Percentiles rank a stretch among this genome's conserved stretches.
Conservation (phyloP, 345 rosid species). For the Raphanus raphanistrum region DNA sequence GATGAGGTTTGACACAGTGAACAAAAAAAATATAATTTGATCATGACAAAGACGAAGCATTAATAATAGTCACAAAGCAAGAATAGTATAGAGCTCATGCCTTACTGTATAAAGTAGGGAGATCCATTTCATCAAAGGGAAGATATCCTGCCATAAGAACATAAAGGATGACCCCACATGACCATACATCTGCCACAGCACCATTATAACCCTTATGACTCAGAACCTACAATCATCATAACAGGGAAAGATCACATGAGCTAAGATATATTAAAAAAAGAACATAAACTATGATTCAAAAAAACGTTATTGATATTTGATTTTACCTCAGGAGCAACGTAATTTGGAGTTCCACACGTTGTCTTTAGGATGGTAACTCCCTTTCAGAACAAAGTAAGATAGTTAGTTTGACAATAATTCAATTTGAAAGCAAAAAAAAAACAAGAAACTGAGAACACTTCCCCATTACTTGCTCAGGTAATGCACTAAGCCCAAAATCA, state of each 20-base stretch:
- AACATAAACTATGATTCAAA: neutral
- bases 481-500: constrained; percentile 95
- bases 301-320: neutral
- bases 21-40: no score
- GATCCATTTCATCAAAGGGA: constrained; percentile 97
- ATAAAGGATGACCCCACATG: constrained; percentile 94
- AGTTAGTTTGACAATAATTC: neutral
- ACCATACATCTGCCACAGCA: constrained; percentile 96
- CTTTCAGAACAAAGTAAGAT: constrained; percentile 37
- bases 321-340: constrained; percentile 96
- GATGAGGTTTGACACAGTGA: no score
- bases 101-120: constrained; percentile 90
- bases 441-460: neutral
- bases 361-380: constrained; percentile 86
- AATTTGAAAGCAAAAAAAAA: neutral
- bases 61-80: constrained; percentile 19
- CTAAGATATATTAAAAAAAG: neutral
- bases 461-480: constrained; percentile 68
- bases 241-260: constrained; percentile 23
- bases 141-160: constrained; percentile 96
- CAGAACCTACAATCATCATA: constrained; percentile 62
- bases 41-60: neutral
- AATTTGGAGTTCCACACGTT: constrained; percentile 96
- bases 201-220: constrained; percentile 96
- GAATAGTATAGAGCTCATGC: constrained; percentile 47